Evolutionary conservation across 139 green algal genomes (phyloP).

Genomic region (Zygnema circumcarinatum): DNA sequence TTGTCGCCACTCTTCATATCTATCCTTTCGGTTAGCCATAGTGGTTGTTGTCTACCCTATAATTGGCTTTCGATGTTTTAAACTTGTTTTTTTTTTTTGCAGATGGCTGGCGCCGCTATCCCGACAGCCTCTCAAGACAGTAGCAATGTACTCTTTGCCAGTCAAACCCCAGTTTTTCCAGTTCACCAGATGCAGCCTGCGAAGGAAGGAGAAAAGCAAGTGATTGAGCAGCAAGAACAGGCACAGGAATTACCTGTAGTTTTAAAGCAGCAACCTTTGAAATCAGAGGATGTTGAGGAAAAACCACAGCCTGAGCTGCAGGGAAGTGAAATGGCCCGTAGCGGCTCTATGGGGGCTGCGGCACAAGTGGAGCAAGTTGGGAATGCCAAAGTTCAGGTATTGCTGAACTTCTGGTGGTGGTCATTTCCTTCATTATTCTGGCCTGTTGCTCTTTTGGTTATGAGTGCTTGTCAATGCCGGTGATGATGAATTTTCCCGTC

Average conservation of each 20-base stretch:
- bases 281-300: neutral
- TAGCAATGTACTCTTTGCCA: neutral
- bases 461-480: too few relatives aligned
- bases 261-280: neutral
- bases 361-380: neutral
- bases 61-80: too few relatives aligned
- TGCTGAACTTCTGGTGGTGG: too few relatives aligned
- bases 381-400: neutral
- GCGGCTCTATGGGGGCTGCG: neutral
- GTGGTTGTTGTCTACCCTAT: too few relatives aligned
- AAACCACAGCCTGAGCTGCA: neutral
- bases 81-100: neutral
- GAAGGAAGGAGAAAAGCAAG: neutral
- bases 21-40: too few relatives aligned
- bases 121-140: neutral
- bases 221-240: conserved; percentile 4
- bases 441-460: too few relatives aligned
- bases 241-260: neutral
- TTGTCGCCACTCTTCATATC: too few relatives aligned
- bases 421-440: too few relatives aligned
- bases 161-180: neutral
- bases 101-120: neutral
- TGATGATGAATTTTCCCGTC: too few relatives aligned
- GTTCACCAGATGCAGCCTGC: neutral
- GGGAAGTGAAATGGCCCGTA: neutral